Percentiles rank a stretch among this genome's conserved stretches.
These are phyloP conservation scores for Rhodosporidiobolus odoratus DNA, from an alignment of 768 basidiomycete genomes.

Conservation along the genomic window DNA sequence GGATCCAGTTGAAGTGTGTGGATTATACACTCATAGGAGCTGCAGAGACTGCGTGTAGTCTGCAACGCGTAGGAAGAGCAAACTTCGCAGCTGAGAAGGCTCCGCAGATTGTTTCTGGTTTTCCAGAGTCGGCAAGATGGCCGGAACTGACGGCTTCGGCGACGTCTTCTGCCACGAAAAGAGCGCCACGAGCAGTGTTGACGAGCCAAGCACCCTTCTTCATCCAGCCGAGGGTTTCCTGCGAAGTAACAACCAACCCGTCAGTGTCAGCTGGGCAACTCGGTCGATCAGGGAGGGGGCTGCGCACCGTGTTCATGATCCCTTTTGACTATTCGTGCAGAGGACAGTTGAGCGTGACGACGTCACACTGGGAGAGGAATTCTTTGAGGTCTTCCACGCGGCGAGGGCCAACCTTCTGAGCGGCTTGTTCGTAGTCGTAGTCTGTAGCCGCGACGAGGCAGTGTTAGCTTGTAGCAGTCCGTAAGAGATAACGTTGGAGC, in stretches of 20 bases:
- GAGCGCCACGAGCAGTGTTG: conserved; percentile 81
- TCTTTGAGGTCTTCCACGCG: conserved; percentile 74
- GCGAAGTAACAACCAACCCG: background rate
- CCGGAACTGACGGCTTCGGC: conserved; percentile 69
- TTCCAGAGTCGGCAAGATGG: conserved; percentile 59
- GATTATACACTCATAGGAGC: too few relatives aligned
- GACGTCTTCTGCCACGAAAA: conserved; percentile 77
- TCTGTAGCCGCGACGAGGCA: background rate
- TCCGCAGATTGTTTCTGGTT: too few relatives aligned
- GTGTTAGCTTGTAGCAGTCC: too few relatives aligned
- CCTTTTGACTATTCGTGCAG: conserved; percentile 78
- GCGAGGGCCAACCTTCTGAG: conserved; percentile 62
- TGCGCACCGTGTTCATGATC: conserved; percentile 26
- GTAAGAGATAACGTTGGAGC: too few relatives aligned
- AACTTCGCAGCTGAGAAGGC: too few relatives aligned
- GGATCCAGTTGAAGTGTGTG: too few relatives aligned
- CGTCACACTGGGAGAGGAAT: conserved; percentile 48
- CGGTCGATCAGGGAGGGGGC: background rate
- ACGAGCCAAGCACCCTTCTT: conserved; percentile 90
- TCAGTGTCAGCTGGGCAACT: background rate
- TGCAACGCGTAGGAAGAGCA: too few relatives aligned
- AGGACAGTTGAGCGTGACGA: conserved; percentile 77
- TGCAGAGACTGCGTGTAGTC: too few relatives aligned
- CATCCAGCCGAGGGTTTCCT: conserved; percentile 73
- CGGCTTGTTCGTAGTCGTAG: conserved; percentile 53